A percentile compares a stretch with the other conserved stretches of the same genome.
Conservation (phyloP, 2,329 filamentous ascomycete genomes). For the Colletotrichum scovillei region DNA sequence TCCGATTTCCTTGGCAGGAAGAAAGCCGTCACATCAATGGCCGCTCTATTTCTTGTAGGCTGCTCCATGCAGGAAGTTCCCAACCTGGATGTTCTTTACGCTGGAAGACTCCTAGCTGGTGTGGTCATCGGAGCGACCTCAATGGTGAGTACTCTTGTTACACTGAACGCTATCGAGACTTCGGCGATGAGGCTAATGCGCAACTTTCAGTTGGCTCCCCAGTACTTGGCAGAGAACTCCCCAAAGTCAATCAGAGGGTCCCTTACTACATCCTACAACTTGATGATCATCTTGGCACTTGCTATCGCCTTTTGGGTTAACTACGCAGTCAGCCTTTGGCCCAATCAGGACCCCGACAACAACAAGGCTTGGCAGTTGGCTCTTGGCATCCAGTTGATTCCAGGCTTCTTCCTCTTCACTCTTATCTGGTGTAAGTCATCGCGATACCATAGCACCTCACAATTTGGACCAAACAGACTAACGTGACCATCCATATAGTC, state of each 20-base stretch:
- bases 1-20: slow-evolving; percentile 51
- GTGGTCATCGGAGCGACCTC: slow-evolving; percentile 49
- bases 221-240: slow-evolving; percentile 53
- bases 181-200: not conserved
- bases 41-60: slow-evolving; percentile 46
- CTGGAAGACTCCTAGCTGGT: slow-evolving; percentile 49
- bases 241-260: slow-evolving; percentile 53
- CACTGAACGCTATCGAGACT: too few species aligned
- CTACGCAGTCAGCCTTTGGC: slow-evolving; percentile 42
- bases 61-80: slow-evolving; percentile 49
- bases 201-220: slow-evolving; percentile 45
- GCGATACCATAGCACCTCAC: not conserved
- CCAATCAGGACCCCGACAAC: slow-evolving; percentile 43
- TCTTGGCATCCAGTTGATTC: slow-evolving; percentile 51
- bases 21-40: slow-evolving; percentile 46
- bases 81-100: slow-evolving; percentile 47
- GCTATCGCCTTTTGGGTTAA: slow-evolving; percentile 48
- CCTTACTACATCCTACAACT: slow-evolving; percentile 52
- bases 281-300: slow-evolving; percentile 50
- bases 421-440: slow-evolving; percentile 45
- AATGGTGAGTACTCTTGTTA: slow-evolving; percentile 38
- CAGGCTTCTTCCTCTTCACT: slow-evolving; percentile 48
- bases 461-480: not conserved
- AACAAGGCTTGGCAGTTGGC: slow-evolving; percentile 48
- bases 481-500: slow-evolving; percentile 12